These are phyloP conservation scores for Fagus sylvatica DNA, from an alignment of 306 rosid species.

Conservation along the genomic window DNA sequence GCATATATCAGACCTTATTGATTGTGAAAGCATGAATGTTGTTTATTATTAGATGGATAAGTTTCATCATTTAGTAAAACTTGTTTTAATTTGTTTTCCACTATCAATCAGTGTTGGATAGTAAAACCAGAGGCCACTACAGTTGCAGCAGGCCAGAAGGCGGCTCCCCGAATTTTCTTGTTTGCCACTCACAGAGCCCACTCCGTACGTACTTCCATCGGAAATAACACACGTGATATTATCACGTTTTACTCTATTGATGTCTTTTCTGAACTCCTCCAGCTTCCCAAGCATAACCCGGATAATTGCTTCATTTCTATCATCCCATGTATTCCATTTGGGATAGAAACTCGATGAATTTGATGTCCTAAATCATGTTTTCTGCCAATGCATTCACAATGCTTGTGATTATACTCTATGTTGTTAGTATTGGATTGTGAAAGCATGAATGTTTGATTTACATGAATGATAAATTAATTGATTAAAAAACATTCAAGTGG, in stretches of 20 bases:
- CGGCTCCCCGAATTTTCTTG: conserved; percentile 36
- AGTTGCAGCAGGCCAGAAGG: conserved; percentile 49
- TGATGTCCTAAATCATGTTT: not conserved
- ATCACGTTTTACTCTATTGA: conserved; percentile 24
- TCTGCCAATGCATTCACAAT: conserved; percentile 34
- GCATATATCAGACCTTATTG: no score
- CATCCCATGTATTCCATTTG: conserved; percentile 47
- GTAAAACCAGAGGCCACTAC: conserved; percentile 25
- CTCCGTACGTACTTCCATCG: conserved; percentile 24
- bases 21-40: no score
- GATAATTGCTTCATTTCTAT: conserved; percentile 29
- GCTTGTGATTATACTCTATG: conserved; percentile 31
- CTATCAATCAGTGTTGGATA: conserved; percentile 38
- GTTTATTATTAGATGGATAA: not conserved
- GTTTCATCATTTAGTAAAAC: not conserved
- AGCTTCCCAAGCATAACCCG: conserved; percentile 43
- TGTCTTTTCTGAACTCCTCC: conserved; percentile 43
- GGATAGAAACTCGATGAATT: conserved; percentile 44
- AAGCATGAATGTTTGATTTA: no score
- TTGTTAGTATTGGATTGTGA: not conserved
- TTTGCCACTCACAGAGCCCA: conserved; percentile 56
- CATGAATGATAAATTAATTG: no score
- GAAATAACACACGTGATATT: conserved; percentile 41
- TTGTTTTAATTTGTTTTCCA: conserved; percentile 4
- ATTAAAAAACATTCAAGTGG: no score